A percentile compares a stretch with the other conserved stretches of the same genome.
Conservation (phyloP, 345 rosid species). For the Geranium rotundifolium region DNA sequence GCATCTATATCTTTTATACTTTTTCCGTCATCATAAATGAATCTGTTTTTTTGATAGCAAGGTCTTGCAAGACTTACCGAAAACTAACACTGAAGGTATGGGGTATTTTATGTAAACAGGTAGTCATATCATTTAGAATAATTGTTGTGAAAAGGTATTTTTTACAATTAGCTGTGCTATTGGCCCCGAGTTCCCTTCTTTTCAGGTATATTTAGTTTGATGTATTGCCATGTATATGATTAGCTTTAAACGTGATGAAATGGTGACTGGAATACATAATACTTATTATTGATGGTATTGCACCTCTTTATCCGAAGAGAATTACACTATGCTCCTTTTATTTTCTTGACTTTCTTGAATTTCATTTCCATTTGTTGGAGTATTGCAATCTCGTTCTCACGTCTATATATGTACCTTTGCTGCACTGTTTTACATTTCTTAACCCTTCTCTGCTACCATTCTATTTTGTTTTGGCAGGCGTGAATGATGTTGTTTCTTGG, state of each 20-base stretch:
- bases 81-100: not conserved
- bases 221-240: not conserved
- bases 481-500: slow-evolving; percentile 68
- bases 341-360: not conserved
- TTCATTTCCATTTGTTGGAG: no score
- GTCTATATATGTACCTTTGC: slow-evolving; percentile 7
- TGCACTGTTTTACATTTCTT: slow-evolving; percentile 23
- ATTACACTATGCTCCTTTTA: not conserved
- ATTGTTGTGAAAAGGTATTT: no score
- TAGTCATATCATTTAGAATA: no score
- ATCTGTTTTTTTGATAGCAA: not conserved
- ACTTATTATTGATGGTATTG: not conserved
- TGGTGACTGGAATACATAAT: not conserved
- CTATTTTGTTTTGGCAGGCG: slow-evolving; percentile 51
- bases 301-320: no score
- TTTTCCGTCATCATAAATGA: not conserved
- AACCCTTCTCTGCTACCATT: slow-evolving; percentile 37
- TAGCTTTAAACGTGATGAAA: not conserved
- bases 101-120: not conserved
- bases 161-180: not conserved
- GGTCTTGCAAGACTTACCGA: not conserved
- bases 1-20: not conserved
- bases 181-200: not conserved
- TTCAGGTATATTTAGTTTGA: not conserved
- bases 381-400: slow-evolving; percentile 1